Conservation (phyloP, 805 yeast genomes). For the Kregervanrija delftensis region DNA sequence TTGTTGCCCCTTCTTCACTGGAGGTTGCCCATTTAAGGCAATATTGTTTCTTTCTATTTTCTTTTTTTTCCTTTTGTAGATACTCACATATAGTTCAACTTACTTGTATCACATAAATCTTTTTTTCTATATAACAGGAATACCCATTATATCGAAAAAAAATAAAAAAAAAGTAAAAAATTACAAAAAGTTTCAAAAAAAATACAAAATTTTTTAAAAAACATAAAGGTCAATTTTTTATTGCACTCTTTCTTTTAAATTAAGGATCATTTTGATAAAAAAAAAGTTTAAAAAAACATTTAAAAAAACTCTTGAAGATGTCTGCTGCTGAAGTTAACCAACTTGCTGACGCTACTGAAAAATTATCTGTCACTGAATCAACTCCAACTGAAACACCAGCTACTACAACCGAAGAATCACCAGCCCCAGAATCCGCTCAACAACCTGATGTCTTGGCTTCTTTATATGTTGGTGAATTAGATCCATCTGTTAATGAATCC, state of each 20-base stretch:
- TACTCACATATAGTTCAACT: too few species aligned
- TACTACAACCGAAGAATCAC: slow-evolving; percentile 26
- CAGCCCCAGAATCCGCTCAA: slow-evolving; percentile 27
- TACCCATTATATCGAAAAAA: slow-evolving; percentile 5
- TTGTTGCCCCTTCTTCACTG: too few species aligned
- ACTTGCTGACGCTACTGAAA: slow-evolving; percentile 28
- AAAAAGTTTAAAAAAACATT: slow-evolving; percentile 13
- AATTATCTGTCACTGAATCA: slow-evolving; percentile 27
- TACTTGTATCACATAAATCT: neutral
- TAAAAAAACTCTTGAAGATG: slow-evolving; percentile 15
- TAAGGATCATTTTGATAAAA: slow-evolving; percentile 5
- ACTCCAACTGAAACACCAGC: slow-evolving; percentile 26
- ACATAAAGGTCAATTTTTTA: slow-evolving; percentile 4
- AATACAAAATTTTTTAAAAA: neutral
- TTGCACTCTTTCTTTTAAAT: slow-evolving; percentile 5
- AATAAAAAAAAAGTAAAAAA: slow-evolving; percentile 9
- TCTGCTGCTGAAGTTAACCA: slow-evolving; percentile 30
- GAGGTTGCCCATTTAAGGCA: too few species aligned
- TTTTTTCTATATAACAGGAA: slow-evolving; percentile 4
- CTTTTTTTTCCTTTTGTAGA: slow-evolving; percentile 10
- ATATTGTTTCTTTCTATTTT: slow-evolving; percentile 5
- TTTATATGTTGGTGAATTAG: slow-evolving; percentile 95
- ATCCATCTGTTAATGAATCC: slow-evolving; percentile 89
- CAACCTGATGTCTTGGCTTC: slow-evolving; percentile 68
- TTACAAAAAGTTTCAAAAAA: slow-evolving; percentile 5